phyloP scores from a whole-genome alignment of 306 rosid species.

The Cicer pinnatifidum region DNA sequence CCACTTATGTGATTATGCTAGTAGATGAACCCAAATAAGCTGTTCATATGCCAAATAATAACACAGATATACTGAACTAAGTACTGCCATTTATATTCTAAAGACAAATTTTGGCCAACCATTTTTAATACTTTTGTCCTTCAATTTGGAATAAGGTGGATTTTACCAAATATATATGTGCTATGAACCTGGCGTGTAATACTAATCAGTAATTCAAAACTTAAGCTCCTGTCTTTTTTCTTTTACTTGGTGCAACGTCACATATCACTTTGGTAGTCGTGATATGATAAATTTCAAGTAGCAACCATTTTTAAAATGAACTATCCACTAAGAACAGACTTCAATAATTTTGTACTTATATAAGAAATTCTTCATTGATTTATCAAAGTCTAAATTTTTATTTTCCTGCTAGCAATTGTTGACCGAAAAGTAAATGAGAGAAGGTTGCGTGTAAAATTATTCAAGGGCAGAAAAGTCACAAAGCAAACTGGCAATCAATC shows the following conservation, averaged over 20 bases:
- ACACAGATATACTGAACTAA: conserved; percentile 18
- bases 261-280: conserved; percentile 1
- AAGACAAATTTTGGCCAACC: conserved; percentile 29
- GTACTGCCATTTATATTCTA: conserved; percentile 1
- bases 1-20: neutral
- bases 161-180: neutral
- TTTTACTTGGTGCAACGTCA: neutral
- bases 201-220: neutral
- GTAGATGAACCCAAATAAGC: neutral
- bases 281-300: conserved; percentile 29
- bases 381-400: neutral
- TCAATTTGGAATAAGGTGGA: conserved; percentile 20
- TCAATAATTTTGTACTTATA: neutral
- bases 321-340: neutral
- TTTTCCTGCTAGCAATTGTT: conserved; percentile 7
- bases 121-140: neutral
- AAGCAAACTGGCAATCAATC: conserved; percentile 18
- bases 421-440: conserved; percentile 14
- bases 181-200: conserved; percentile 1
- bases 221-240: neutral
- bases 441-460: conserved; percentile 9
- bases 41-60: conserved; percentile 1
- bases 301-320: neutral
- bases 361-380: neutral
- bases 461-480: conserved; percentile 34